Base-by-base conservation (phyloP, 768 basidiomycete species). In the Russula virescens region DNA sequence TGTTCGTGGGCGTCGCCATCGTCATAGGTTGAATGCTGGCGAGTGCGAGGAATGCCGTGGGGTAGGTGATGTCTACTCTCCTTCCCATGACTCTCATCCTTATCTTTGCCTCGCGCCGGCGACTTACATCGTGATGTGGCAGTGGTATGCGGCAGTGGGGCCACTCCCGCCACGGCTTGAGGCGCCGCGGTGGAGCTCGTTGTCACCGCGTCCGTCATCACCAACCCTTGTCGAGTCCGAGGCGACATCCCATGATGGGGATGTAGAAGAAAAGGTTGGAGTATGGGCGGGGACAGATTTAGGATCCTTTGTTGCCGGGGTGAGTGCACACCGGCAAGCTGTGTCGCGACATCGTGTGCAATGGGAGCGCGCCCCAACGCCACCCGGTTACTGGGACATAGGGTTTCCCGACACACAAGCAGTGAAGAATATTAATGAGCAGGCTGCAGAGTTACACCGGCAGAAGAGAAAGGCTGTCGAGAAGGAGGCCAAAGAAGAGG, bases 391-490 rank as follows among this genome's bases (percentile, higher is more conserved):
- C 73, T 95, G 93, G 91, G 79, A 87, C 60, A 94, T 95, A 61
- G 92, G 89, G 1, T 95, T 98, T 71, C 94, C 94, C 1, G 78
- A 79, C 66, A 94, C 94, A 4, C 94, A 95, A 72, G 84, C 91
- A 70, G 86, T 84, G 18, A 80, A 78, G 50, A 80, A 80, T 58
- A 94, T 96, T 68, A 96, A 96, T 72, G 75, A 77, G 62, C 75
- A 76, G 61, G 94, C 94, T 10, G 80, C 78, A 60, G 81, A 82
- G 69, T 91, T 94, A 83, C 85, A 89, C 65, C 74, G 74, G 68
- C 77, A 79, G 72, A 92, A 92, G 76, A 77, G 78, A 62, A 73
- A 78, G 8, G 75, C 77, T 60, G 76, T 91, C 7, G 83, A 84
- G 66, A 73, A 69, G 58, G 89, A 91, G 63, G 86, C 83, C 11